Evolutionary conservation across 1,139 yeast species (phyloP).

Genomic region (Taphrina wiesneri): DNA sequence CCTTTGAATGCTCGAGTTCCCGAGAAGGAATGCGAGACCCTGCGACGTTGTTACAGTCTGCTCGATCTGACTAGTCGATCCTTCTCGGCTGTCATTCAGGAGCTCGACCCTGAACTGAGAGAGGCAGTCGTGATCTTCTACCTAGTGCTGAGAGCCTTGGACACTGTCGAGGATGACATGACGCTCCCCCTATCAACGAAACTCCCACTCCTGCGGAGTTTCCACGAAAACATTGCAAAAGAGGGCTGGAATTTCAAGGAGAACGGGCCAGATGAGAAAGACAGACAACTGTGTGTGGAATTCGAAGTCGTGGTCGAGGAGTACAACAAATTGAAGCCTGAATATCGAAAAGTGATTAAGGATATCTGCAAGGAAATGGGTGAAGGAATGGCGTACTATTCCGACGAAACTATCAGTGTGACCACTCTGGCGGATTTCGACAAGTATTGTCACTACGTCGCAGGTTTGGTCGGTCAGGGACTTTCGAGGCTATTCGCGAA

Average conservation of each 20-base stretch:
- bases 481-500: constrained; percentile 74
- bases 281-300: constrained; percentile 73
- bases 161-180: constrained; percentile 97
- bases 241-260: constrained; percentile 79
- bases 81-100: constrained; percentile 87
- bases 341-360: constrained; percentile 73
- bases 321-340: constrained; percentile 69
- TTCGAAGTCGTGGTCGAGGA: constrained; percentile 70
- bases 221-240: constrained; percentile 61
- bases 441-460: constrained; percentile 92
- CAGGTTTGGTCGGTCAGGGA: constrained; percentile 97
- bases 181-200: constrained; percentile 69
- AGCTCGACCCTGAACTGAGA: constrained; percentile 85
- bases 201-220: constrained; percentile 69
- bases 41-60: constrained; percentile 68
- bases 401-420: constrained; percentile 71
- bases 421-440: constrained; percentile 78
- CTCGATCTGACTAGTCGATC: constrained; percentile 78
- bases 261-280: constrained; percentile 73
- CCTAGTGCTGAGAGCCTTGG: constrained; percentile 82
- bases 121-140: constrained; percentile 81
- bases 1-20: constrained; percentile 58
- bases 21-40: constrained; percentile 51
- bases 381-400: constrained; percentile 95
- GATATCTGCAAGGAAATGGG: constrained; percentile 87